Percentiles rank a stretch among this genome's conserved stretches.
Evolutionary conservation across 495 filamentous ascomycete species (phyloP).

Genomic region (Daldinia grandis): DNA sequence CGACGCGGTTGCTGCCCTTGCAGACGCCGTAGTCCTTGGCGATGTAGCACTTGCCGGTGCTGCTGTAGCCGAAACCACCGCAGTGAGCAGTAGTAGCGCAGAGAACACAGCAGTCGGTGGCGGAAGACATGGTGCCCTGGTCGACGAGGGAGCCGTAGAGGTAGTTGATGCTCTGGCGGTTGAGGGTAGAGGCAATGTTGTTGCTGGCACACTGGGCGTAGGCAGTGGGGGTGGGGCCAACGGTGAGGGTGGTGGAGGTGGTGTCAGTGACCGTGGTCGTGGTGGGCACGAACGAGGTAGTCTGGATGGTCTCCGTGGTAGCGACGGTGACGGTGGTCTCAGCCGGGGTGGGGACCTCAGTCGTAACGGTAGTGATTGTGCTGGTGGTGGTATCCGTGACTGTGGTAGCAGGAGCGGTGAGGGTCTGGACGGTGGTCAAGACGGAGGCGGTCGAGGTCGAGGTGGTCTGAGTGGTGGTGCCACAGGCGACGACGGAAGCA

Average conservation of each 20-base stretch:
- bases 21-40: slow-evolving; percentile 3
- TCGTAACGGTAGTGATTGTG: slow-evolving; percentile 13
- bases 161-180: slow-evolving; percentile 18
- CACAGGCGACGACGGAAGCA: slow-evolving; percentile 12
- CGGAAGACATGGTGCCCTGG: slow-evolving; percentile 1
- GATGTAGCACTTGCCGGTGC: slow-evolving; percentile 7
- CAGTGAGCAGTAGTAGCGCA: slow-evolving; percentile 14
- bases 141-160: not conserved
- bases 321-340: not conserved
- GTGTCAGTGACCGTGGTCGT: not conserved
- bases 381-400: slow-evolving; percentile 11
- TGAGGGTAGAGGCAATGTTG: slow-evolving; percentile 11
- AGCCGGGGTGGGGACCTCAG: slow-evolving; percentile 15
- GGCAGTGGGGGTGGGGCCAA: slow-evolving; percentile 16
- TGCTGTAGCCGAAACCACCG: slow-evolving; percentile 4
- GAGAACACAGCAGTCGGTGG: slow-evolving; percentile 11
- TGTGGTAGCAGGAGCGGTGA: slow-evolving; percentile 4
- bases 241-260: slow-evolving; percentile 1
- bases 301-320: slow-evolving; percentile 6
- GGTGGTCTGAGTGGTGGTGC: not conserved
- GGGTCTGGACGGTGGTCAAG: not conserved
- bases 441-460: not conserved
- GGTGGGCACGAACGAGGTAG: slow-evolving; percentile 12
- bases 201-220: slow-evolving; percentile 12
- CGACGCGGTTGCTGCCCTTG: not conserved